Evolutionary conservation across 2,329 filamentous ascomycete genomes (phyloP).

Genomic region (Trematosphaeria pertusa): DNA sequence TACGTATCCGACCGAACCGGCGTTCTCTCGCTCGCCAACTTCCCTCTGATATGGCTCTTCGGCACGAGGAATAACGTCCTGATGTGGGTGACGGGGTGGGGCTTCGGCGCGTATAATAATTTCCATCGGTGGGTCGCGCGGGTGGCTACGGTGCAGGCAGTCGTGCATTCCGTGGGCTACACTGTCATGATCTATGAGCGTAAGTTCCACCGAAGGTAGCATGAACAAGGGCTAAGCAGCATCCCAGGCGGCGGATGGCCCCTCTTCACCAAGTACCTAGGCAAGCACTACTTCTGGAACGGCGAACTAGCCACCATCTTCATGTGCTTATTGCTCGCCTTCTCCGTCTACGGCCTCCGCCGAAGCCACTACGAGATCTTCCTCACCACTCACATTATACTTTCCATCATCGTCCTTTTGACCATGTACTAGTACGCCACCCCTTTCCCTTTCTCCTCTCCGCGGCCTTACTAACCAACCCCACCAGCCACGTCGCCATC

Average conservation of each 20-base stretch:
- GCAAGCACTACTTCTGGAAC: slow-evolving; percentile 58
- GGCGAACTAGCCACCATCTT: slow-evolving; percentile 53
- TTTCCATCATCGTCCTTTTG: slow-evolving; percentile 52
- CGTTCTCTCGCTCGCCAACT: slow-evolving; percentile 68
- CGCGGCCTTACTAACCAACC: neutral
- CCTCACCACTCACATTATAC: slow-evolving; percentile 54
- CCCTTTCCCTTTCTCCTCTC: slow-evolving; percentile 17
- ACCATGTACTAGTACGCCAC: slow-evolving; percentile 60
- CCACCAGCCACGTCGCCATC: slow-evolving; percentile 58
- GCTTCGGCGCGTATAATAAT: slow-evolving; percentile 69
- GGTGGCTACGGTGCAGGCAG: slow-evolving; percentile 66
- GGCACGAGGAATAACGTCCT: slow-evolving; percentile 71
- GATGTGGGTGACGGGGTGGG: slow-evolving; percentile 73
- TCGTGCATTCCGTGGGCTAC: slow-evolving; percentile 69
- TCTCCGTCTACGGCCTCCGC: slow-evolving; percentile 61
- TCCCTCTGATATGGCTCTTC: slow-evolving; percentile 71
- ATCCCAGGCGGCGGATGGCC: slow-evolving; percentile 43
- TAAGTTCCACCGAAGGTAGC: slow-evolving; percentile 19
- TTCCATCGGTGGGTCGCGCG: slow-evolving; percentile 73
- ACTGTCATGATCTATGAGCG: slow-evolving; percentile 53
- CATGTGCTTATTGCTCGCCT: slow-evolving; percentile 54
- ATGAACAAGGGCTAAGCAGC: no score
- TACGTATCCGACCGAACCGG: slow-evolving; percentile 70
- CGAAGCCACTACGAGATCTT: slow-evolving; percentile 55
- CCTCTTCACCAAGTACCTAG: slow-evolving; percentile 47